These are phyloP conservation scores for Scenedesmus sp. DNA, from an alignment of 163 green algal genomes.

Conservation along the genomic window DNA sequence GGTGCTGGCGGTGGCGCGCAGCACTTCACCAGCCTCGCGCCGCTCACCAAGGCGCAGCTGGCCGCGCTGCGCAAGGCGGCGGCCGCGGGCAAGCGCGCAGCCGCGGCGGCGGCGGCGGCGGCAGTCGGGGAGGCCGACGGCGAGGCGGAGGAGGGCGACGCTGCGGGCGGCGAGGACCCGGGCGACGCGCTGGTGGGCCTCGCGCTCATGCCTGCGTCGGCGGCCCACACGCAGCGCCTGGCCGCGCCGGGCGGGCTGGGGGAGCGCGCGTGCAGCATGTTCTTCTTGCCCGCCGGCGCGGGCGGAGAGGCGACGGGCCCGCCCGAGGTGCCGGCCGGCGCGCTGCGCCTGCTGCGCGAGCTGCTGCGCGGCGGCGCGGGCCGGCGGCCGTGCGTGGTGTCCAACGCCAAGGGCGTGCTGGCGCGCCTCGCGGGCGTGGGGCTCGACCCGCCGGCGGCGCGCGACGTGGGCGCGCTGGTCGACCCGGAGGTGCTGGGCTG, in stretches of 20 bases:
- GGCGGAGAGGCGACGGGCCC: background rate
- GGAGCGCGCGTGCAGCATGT: too few relatives aligned
- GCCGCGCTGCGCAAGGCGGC: constrained; percentile 19
- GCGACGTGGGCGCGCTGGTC: background rate
- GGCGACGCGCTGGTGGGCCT: constrained; percentile 3
- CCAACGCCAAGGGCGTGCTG: constrained; percentile 38
- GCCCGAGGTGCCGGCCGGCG: background rate
- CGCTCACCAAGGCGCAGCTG: constrained; percentile 31
- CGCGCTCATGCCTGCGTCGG: constrained; percentile 30
- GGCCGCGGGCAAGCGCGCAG: background rate
- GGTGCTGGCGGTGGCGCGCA: too few relatives aligned
- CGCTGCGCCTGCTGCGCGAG: constrained; percentile 9
- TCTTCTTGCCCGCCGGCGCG: background rate
- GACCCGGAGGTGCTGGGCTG: constrained; percentile 36
- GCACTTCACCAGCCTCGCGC: constrained; percentile 26
- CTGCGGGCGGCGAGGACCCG: too few relatives aligned
- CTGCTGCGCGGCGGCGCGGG: constrained; percentile 1
- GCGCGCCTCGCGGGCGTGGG: constrained; percentile 8
- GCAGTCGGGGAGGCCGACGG: background rate
- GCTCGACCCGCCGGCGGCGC: background rate
- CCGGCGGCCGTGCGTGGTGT: constrained; percentile 10
- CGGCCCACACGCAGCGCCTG: too few relatives aligned
- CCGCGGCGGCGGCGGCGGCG: constrained; percentile 1
- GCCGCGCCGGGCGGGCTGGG: too few relatives aligned
- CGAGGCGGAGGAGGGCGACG: background rate